Conservation (phyloP, 2,329 filamentous ascomycete species). For the Tolypocladium pustulatum region DNA sequence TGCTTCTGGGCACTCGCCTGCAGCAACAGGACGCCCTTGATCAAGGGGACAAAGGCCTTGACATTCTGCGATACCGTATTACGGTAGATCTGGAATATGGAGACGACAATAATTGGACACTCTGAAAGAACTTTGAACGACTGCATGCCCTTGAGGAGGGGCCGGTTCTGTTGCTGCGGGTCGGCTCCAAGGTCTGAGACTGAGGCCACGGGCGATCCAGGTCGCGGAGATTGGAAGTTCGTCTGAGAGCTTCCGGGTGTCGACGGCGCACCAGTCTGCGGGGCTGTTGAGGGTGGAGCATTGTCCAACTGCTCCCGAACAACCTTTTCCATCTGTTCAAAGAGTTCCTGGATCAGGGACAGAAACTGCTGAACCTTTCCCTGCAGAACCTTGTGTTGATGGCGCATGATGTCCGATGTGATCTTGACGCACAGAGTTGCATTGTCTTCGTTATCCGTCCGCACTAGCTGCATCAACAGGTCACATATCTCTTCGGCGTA, state of each 20-base stretch:
- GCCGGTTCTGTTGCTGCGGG: slow-evolving; percentile 67
- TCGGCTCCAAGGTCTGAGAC: slow-evolving; percentile 74
- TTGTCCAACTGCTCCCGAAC: slow-evolving; percentile 94
- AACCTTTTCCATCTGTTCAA: slow-evolving; percentile 86
- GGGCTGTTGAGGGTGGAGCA: slow-evolving; percentile 42
- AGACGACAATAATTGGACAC: slow-evolving; percentile 97
- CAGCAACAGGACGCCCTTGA: slow-evolving; percentile 78
- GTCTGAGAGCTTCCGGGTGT: slow-evolving; percentile 56
- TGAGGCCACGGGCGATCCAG: slow-evolving; percentile 79
- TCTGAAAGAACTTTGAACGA: slow-evolving; percentile 98
- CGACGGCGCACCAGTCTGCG: slow-evolving; percentile 49
- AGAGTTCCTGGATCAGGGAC: slow-evolving; percentile 87
- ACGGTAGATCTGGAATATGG: slow-evolving; percentile 90
- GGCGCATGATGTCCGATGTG: slow-evolving; percentile 90
- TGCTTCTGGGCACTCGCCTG: slow-evolving; percentile 90
- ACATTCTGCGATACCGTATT: slow-evolving; percentile 73
- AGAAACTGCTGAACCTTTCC: slow-evolving; percentile 83
- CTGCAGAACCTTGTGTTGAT: slow-evolving; percentile 72
- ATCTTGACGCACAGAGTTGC: slow-evolving; percentile 97
- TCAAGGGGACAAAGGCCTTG: slow-evolving; percentile 82
- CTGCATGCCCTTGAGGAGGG: slow-evolving; percentile 86
- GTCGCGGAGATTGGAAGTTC: slow-evolving; percentile 78
- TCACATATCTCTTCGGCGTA: slow-evolving; percentile 86
- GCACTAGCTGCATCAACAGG: slow-evolving; percentile 77
- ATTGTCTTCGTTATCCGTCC: slow-evolving; percentile 95